A percentile compares a stretch with the other conserved stretches of the same genome.
Evolutionary conservation across 768 basidiomycete species (phyloP).

Genomic region (Kwoniella dendrophila): DNA sequence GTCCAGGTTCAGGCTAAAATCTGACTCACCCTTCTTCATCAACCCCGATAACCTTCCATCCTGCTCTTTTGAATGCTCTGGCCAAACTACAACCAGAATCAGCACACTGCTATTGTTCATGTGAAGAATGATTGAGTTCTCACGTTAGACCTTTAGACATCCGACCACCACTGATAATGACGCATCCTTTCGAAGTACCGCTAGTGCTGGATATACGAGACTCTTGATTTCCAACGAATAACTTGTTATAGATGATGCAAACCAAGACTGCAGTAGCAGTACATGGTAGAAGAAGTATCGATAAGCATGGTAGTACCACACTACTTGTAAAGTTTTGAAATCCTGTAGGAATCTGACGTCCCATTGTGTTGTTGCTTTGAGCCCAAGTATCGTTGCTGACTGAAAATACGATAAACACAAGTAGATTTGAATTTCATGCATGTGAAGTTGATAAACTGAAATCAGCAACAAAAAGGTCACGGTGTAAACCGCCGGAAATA

Average conservation of each 20-base stretch:
- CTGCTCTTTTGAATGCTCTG: constrained; percentile 50
- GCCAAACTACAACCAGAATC: constrained; percentile 32
- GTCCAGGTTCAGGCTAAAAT: not conserved
- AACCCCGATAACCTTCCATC: constrained; percentile 52
- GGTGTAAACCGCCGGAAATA: too few species aligned
- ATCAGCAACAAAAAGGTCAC: too few species aligned
- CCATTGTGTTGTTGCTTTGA: too few species aligned
- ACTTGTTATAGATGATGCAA: constrained; percentile 29
- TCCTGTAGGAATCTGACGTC: constrained; percentile 18
- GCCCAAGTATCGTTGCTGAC: too few species aligned
- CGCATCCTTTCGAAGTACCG: constrained; percentile 28
- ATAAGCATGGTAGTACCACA: constrained; percentile 30
- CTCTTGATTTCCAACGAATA: not conserved
- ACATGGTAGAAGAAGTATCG: constrained; percentile 35
- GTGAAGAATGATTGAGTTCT: constrained; percentile 11
- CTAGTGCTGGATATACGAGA: not conserved
- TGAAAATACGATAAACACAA: too few species aligned
- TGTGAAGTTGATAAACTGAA: too few species aligned
- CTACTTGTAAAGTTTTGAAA: constrained; percentile 29
- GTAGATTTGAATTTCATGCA: too few species aligned
- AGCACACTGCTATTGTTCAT: not conserved
- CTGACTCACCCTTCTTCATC: constrained; percentile 49
- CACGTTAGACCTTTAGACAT: constrained; percentile 52
- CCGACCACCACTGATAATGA: constrained; percentile 50
- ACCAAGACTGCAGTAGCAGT: constrained; percentile 35